Base-by-base conservation (phyloP, 371 early-diverging fungal genomes). In the Zancudomyces culisetae region DNA sequence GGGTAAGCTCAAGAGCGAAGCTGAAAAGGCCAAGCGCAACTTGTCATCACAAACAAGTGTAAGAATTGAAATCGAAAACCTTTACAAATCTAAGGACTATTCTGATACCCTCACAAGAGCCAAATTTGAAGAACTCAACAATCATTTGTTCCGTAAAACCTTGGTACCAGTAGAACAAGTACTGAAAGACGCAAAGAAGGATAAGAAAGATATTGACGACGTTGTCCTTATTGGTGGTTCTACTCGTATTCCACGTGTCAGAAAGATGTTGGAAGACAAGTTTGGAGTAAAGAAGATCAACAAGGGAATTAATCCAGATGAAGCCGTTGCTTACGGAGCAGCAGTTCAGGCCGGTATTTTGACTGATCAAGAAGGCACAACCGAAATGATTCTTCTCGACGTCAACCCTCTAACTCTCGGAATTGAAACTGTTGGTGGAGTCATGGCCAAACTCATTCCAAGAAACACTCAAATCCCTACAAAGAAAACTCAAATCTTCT, bases 221-320 rank as follows among this genome's bases (percentile, higher is more conserved):
- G 89, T 98, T 64, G 90, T 99, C 60, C 77, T 99, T 46, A 98
- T 98, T 59, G 99, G 99, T 72, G 98, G 99, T 59, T 96, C 96
- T 62, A 97, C 98, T 55, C 96, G 98, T 81, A 99, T 99, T 69
- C 99, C 99, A 75, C 95, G 92, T 83, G 87, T 99, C 65, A 91
- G 90, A 69, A 80, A 90, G 72, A 77, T 97, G 57, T 80, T 99
- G 52, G 80, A 84, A 42, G 95, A 94, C 62, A 90, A 78, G 73
- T 98, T 98, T 77, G 85, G 91, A 68, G 96, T 89, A 66, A 93
- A 90, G 78, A 86, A 93, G 69, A 82, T 90, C 59, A 82, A 82
- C 82, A 86, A 88, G 74, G 84, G 86, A 66, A 90, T 94, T 78
- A 90, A 95, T 80, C 97, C 97, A 57, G 97, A 96, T 72, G 94